Percentiles rank a stretch among this genome's conserved stretches.
Conservation (phyloP, 2,329 filamentous ascomycete species). For the Coniochaeta sp. region DNA sequence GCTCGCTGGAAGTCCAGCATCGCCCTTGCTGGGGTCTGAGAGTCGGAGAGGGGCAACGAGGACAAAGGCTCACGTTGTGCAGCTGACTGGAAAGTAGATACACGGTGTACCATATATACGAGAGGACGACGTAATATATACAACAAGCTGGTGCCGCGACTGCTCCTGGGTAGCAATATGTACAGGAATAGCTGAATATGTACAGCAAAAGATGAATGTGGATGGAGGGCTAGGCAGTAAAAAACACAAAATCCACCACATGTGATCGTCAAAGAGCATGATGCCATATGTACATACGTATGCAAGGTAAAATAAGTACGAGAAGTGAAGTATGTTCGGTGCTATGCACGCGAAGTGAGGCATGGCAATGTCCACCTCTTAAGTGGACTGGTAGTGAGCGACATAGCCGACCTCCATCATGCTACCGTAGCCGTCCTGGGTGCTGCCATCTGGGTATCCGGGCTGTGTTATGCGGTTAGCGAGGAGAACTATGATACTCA, state of each 20-base stretch:
- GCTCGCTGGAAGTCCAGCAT: too few species aligned
- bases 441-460: conserved; percentile 18
- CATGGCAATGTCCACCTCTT: background rate
- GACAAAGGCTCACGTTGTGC: background rate
- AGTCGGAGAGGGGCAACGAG: background rate
- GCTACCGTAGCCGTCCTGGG: conserved; percentile 16
- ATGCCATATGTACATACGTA: background rate
- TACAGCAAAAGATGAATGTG: background rate
- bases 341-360: background rate
- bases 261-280: background rate
- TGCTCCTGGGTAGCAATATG: background rate
- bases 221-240: background rate
- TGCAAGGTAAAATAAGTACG: background rate
- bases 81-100: background rate
- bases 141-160: background rate
- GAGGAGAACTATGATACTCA: background rate
- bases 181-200: background rate
- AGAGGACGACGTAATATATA: background rate
- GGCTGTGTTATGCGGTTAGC: conserved; percentile 12
- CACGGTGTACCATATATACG: background rate
- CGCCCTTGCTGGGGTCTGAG: too few species aligned
- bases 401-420: conserved; percentile 24
- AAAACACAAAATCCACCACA: background rate
- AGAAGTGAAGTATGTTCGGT: background rate
- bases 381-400: conserved; percentile 11